Evolutionary conservation across 2,329 filamentous ascomycete genomes (phyloP).

Genomic region (Fusarium marasasianum): DNA sequence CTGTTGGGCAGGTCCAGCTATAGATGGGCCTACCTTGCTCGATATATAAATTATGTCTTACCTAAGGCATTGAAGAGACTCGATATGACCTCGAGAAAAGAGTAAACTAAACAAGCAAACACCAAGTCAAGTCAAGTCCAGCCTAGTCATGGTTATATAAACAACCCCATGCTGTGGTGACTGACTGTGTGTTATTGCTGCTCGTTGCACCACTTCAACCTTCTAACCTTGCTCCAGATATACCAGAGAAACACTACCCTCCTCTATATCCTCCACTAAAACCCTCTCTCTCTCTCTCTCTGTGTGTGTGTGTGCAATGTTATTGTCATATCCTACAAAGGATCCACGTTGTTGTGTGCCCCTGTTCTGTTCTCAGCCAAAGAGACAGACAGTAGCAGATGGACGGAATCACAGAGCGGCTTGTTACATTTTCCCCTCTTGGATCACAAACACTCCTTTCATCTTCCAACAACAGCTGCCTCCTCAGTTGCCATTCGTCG

Average conservation of each 20-base stretch:
- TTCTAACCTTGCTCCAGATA: not conserved
- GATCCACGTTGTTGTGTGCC: conserved; percentile 9
- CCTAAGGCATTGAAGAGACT: not conserved
- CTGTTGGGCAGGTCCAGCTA: conserved; percentile 2
- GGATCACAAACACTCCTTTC: conserved; percentile 23
- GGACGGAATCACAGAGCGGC: conserved; percentile 24
- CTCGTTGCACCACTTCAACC: not conserved
- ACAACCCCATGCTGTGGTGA: not conserved
- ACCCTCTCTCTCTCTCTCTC: not conserved
- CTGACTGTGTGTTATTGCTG: not conserved
- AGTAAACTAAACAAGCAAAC: not conserved
- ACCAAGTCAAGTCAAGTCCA: not conserved
- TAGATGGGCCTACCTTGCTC: not conserved
- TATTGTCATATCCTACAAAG: not conserved
- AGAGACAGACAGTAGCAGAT: not conserved
- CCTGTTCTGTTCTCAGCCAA: not conserved
- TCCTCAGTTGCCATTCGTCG: conserved; percentile 10
- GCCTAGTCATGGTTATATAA: not conserved
- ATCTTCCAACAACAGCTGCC: not conserved
- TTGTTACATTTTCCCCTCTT: conserved; percentile 24
- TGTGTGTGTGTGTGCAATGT: not conserved
- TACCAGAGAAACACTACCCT: not conserved
- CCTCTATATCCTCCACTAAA: not conserved
- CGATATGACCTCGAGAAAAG: not conserved
- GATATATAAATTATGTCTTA: not conserved